Conservation (phyloP, 169 alveolate species). For the Cryptosporidium canis region DNA sequence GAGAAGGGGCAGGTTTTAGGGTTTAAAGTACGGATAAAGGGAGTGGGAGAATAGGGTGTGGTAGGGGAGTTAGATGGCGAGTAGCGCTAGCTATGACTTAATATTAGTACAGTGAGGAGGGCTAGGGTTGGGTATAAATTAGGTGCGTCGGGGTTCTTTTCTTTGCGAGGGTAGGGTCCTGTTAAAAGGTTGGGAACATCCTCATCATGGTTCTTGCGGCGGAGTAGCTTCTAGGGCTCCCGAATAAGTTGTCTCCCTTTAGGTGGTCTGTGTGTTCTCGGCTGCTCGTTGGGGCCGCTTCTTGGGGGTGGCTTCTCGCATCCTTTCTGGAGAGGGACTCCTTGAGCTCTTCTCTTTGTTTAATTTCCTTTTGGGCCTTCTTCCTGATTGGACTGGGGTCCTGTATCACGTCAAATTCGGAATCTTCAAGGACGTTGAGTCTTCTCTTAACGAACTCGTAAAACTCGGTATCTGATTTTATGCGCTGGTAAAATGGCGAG, state of each 20-base stretch:
- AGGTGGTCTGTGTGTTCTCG: too few relatives aligned
- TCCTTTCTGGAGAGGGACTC: neutral
- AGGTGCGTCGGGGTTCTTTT: too few relatives aligned
- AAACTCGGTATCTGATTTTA: conserved; percentile 25
- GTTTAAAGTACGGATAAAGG: neutral
- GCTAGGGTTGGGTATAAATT: too few relatives aligned
- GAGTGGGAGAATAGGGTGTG: neutral
- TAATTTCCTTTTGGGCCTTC: conserved; percentile 7
- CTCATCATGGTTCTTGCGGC: conserved; percentile 5
- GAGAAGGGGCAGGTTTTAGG: neutral
- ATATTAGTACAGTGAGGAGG: neutral
- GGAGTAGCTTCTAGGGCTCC: neutral
- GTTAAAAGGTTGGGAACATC: conserved; percentile 17
- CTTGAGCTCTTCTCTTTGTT: conserved; percentile 24
- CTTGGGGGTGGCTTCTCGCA: neutral
- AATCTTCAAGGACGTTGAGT: conserved; percentile 20
- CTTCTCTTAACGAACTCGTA: conserved; percentile 34
- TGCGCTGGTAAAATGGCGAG: conserved; percentile 48
- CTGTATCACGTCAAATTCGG: neutral
- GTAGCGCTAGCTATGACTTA: neutral
- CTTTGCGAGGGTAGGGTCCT: neutral
- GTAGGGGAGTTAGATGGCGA: neutral
- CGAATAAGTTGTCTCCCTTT: neutral
- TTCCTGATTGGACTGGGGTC: conserved; percentile 22
- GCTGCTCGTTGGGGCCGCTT: neutral